phyloP scores from a whole-genome alignment of 1,284 basidiomycete genomes.

The Peniophora sp. region DNA sequence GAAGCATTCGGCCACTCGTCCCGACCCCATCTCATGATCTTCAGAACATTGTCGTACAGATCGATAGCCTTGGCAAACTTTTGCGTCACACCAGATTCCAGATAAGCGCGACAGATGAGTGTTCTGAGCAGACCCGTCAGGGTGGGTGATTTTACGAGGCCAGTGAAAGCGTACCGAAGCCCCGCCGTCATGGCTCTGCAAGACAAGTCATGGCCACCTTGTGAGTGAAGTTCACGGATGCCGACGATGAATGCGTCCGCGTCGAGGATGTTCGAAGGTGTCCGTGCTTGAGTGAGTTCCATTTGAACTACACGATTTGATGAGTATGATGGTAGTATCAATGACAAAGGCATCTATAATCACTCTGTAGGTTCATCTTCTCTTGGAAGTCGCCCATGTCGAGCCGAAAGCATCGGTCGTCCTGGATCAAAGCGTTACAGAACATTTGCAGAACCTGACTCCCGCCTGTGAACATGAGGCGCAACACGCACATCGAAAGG shows the following conservation, averaged over 20 bases:
- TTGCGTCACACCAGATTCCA: neutral
- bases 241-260: neutral
- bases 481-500: too few relatives aligned
- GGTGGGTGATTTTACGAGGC: neutral
- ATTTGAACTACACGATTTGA: neutral
- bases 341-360: neutral
- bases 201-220: neutral
- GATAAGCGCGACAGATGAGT: neutral
- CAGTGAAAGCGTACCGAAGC: neutral
- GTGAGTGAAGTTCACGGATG: neutral
- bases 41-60: neutral
- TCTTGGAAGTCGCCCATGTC: neutral
- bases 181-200: neutral
- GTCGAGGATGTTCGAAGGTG: neutral
- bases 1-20: slow-evolving; percentile 17
- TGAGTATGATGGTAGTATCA: neutral
- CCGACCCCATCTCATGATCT: slow-evolving; percentile 13
- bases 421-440: neutral
- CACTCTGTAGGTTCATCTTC: neutral
- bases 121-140: neutral
- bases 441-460: neutral
- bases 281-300: neutral
- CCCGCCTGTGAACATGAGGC: too few relatives aligned
- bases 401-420: neutral
- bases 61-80: neutral